Evolutionary conservation across 1,284 basidiomycete species (phyloP).

Genomic region (Phylloporus sp.): DNA sequence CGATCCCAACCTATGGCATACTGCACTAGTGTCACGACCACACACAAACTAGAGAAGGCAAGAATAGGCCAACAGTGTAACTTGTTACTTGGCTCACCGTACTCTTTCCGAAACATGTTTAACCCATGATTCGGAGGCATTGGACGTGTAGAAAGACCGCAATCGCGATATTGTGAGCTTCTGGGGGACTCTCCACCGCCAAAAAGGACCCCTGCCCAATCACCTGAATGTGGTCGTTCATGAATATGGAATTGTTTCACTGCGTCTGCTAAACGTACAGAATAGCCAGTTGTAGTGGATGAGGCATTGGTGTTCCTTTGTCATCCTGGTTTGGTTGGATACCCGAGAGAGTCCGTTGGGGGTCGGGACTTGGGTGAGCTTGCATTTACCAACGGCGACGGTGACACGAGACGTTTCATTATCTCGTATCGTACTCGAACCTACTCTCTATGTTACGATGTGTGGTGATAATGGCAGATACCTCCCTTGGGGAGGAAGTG

Average conservation of each 20-base stretch:
- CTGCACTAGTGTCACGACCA: conserved; percentile 7
- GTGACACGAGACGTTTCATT: not conserved
- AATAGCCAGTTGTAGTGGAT: not conserved
- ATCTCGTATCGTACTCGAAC: not conserved
- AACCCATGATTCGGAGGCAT: conserved; percentile 15
- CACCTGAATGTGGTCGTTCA: not conserved
- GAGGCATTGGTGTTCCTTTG: not conserved
- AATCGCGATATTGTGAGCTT: conserved; percentile 22
- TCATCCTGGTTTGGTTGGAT: not conserved
- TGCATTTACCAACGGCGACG: not conserved
- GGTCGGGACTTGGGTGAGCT: not conserved
- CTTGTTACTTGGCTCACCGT: not conserved
- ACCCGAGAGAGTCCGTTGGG: not conserved
- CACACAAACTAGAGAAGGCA: conserved; percentile 36
- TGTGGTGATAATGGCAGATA: not conserved
- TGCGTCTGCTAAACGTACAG: not conserved
- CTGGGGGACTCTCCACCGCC: not conserved
- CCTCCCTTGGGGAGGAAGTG: not conserved
- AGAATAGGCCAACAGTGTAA: not conserved
- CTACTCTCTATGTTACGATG: not conserved
- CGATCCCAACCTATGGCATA: conserved; percentile 24
- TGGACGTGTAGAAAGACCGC: not conserved
- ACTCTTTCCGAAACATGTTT: not conserved
- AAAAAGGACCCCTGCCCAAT: not conserved
- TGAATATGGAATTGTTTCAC: not conserved